Base-by-base conservation (phyloP, 495 filamentous ascomycete genomes). In the Thermochaetoides thermophila region DNA sequence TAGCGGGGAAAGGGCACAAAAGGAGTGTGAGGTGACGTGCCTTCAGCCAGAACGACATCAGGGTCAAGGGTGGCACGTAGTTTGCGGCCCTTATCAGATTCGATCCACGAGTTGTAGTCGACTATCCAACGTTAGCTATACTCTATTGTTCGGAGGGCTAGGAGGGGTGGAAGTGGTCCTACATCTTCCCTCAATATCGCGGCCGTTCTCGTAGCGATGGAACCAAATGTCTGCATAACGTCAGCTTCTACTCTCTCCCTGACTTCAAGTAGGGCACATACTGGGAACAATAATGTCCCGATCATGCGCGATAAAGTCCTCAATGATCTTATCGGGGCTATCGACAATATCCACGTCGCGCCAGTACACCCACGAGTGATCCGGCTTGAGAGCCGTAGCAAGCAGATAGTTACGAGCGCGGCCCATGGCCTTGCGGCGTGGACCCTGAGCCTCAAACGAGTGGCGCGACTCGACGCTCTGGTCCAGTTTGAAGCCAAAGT, bases 301-400 rank as follows among this genome's bases (percentile, higher is more conserved):
- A 53, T 96, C 79, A 46, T 96, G 89, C 26, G 84, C 81, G 35
- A 89, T 81, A 48, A 96, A 91, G 49, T 97, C 87, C 63, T 97
- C 84, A 14, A 97, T 60, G 35, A 97, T 93, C 40, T 69, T 76
- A 23, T 64, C 63, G 5, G 91, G 84, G 52, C 81, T 91, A 43
- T 97, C 89, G 17, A 76, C 69, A 46, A 97, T 95, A 59, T 97
- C 89, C 18, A 93, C 84, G 52, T 97, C 89, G 35, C 91, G 74
- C 89, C 89, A 97, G 56, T 95, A 96, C 16, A 97, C 91, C 89
- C 89, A 97, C 6, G 82, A 86, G 53, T 97, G 89, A 35, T 95
- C 82, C 2, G 84, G 68, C 63, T 87, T 91, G 42, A 97, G 53
- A 16, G 89, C 76, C 0, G 84, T 69, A 30, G 74, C 72, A 8